phyloP scores from a whole-genome alignment of 768 basidiomycete species.

The Suillus spraguei region DNA sequence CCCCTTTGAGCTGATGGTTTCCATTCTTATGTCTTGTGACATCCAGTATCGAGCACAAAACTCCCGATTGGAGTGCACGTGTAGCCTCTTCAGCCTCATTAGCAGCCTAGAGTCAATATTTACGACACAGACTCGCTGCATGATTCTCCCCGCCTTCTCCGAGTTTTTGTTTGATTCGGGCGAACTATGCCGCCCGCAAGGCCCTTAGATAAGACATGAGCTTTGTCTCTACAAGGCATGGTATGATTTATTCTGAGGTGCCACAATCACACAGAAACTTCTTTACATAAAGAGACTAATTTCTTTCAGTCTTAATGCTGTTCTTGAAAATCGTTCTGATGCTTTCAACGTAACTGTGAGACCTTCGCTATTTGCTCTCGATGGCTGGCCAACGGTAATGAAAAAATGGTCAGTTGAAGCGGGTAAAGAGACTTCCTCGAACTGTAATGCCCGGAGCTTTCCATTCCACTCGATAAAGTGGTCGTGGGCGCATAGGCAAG shows the following conservation, averaged over 20 bases:
- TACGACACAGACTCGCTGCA: no score
- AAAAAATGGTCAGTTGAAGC: conserved; percentile 8
- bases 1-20: no score
- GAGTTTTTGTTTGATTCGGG: no score
- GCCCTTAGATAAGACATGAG: no score
- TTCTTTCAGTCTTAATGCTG: conserved; percentile 82
- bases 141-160: no score
- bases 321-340: conserved; percentile 82
- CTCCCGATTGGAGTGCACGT: no score
- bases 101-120: no score
- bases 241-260: conserved; percentile 45
- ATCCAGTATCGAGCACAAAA: no score
- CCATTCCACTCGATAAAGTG: conserved; percentile 80
- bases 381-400: conserved; percentile 48
- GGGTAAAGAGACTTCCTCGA: conserved; percentile 53
- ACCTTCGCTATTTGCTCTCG: conserved; percentile 80
- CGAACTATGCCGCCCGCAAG: no score
- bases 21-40: no score
- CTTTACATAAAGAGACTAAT: conserved; percentile 76
- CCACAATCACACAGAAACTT: conserved; percentile 69
- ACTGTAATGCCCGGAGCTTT: conserved; percentile 74
- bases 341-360: conserved; percentile 64
- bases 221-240: no score
- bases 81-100: no score
- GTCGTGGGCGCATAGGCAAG: conserved; percentile 74